Evolutionary conservation across 164 flowering plant species (phyloP).

Genomic region (Echeveria elegans): DNA sequence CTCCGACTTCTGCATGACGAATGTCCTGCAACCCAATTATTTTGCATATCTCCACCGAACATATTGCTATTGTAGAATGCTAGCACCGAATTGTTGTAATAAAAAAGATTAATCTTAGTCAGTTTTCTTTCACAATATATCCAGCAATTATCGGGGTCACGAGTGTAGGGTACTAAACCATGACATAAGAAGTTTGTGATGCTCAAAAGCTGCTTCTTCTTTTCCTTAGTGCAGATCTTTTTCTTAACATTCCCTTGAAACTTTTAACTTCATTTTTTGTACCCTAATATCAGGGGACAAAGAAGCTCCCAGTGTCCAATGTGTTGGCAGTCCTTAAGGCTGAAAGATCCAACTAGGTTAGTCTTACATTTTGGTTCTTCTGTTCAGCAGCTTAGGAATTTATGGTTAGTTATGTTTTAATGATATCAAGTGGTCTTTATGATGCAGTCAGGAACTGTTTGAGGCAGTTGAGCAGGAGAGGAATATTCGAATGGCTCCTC

Average conservation of each 20-base stretch:
- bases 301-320: conserved; percentile 88
- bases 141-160: neutral
- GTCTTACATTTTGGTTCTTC: conserved; percentile 3
- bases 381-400: neutral
- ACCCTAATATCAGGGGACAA: conserved; percentile 49
- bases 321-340: conserved; percentile 77
- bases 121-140: neutral
- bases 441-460: conserved; percentile 70
- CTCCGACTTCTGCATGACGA: neutral
- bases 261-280: neutral
- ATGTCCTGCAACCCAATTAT: neutral
- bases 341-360: conserved; percentile 77
- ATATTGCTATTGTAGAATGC: neutral
- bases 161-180: neutral
- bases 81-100: neutral
- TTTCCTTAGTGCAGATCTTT: neutral
- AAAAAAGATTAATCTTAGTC: neutral
- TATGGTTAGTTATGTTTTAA: neutral
- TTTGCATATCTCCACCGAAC: neutral
- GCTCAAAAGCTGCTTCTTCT: neutral
- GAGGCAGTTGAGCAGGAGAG: conserved; percentile 75
- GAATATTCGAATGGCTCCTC: conserved; percentile 43
- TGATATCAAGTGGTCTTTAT: conserved; percentile 8
- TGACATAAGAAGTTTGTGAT: neutral
- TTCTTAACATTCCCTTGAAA: neutral